Evolutionary conservation across 805 yeast species (phyloP), one percentile per base, ranked within the genome.

Genomic region (Candida sakaeoensis): DNA sequence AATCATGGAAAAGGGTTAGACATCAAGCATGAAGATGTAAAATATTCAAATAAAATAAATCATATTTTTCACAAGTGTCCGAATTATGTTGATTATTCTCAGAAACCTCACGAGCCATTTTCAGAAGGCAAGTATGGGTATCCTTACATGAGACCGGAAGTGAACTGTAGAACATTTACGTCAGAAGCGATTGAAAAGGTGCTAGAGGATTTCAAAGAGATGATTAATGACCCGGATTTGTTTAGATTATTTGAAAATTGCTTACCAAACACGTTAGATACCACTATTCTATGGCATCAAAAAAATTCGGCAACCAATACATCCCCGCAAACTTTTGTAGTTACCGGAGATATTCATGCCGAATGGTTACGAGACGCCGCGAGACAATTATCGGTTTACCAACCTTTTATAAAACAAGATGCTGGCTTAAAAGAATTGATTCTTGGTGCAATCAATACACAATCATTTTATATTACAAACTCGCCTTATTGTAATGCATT

Each of bases 321-420:
- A 16, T 16, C 6, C 8, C 15, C 48, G 13, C 76, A 79, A 45
- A 70, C 95, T 1, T 88, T 88, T 59, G 75, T 88, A 1, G 91
- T 87, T 23, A 88, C 96, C 0, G 96, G 96, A 8, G 96, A 88
- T 54, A 88, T 88, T 41, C 89, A 86, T 57, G 96, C 96, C 2
- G 95, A 88, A 59, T 88, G 96, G 96, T 64, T 88, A 36, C 63
- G 96, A 39, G 96, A 88, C 58, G 80, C 95, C 1, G 86, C 95
- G 0, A 68, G 93, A 49, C 96, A 88, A 54, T 61, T 88, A 35
- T 74, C 86, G 3, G 85, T 85, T 2, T 89, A 87, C 57, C 80
- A 82, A 50, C 77, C 78, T 6, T 68, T 86, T 16, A 61, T 80
- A 10, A 61, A 62, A 28, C 53, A 72, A 39, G 93, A 87, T 51